Conservation (phyloP, 768 basidiomycete species). For the Rossbeevera mucosa region DNA sequence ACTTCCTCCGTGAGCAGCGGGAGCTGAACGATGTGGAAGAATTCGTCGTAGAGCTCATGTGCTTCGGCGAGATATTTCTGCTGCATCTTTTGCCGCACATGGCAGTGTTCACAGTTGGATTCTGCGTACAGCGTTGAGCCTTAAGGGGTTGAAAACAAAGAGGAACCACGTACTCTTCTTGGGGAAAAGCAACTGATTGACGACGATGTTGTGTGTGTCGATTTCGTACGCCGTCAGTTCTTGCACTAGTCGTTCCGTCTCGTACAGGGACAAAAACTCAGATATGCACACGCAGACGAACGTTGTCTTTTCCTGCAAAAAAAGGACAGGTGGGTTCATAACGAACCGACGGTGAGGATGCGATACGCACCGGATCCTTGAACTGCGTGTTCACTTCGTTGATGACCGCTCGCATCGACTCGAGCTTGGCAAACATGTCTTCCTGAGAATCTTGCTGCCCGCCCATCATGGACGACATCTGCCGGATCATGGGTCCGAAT, state of each 20-base stretch:
- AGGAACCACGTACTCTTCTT: slow-evolving; percentile 62
- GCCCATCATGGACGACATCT: slow-evolving; percentile 98
- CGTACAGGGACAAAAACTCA: slow-evolving; percentile 96
- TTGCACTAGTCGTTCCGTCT: slow-evolving; percentile 97
- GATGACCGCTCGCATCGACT: slow-evolving; percentile 94
- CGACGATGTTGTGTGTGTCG: slow-evolving; percentile 98
- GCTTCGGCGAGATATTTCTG: slow-evolving; percentile 96
- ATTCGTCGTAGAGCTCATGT: slow-evolving; percentile 95
- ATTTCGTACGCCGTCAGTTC: slow-evolving; percentile 93
- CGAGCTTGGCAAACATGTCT: slow-evolving; percentile 98
- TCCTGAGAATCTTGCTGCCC: slow-evolving; percentile 86
- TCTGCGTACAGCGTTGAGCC: slow-evolving; percentile 37
- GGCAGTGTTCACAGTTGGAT: slow-evolving; percentile 93
- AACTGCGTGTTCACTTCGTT: slow-evolving; percentile 99
- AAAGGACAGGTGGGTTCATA: neutral
- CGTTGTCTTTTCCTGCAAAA: slow-evolving; percentile 86
- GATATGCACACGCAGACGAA: slow-evolving; percentile 99
- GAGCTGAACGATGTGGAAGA: slow-evolving; percentile 94
- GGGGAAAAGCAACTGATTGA: slow-evolving; percentile 95
- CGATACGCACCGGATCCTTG: slow-evolving; percentile 83
- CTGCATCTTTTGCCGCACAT: slow-evolving; percentile 94
- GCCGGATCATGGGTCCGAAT: slow-evolving; percentile 93
- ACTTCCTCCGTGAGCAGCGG: slow-evolving; percentile 97
- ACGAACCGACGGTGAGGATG: neutral
- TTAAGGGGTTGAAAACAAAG: neutral